Conservation (phyloP, 2,329 filamentous ascomycete genomes). For the Dothidotthia symphoricarpi region DNA sequence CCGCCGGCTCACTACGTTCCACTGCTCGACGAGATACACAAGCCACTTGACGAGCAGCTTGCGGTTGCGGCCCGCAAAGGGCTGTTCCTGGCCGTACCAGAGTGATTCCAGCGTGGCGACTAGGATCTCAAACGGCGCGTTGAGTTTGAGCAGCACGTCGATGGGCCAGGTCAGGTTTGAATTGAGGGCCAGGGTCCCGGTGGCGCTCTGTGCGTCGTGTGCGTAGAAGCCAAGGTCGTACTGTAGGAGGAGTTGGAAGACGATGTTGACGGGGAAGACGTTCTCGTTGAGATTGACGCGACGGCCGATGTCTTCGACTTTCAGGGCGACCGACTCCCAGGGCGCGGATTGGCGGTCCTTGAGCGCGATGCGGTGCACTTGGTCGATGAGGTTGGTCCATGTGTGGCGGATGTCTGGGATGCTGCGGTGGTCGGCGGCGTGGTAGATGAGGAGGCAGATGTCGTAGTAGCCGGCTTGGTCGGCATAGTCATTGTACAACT, state of each 20-base stretch:
- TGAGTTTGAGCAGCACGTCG: conserved; percentile 64
- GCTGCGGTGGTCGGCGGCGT: conserved; percentile 87
- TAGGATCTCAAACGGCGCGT: conserved; percentile 60
- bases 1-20: conserved; percentile 59
- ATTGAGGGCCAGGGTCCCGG: conserved; percentile 18
- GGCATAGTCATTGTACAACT: conserved; percentile 92
- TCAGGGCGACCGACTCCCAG: conserved; percentile 67
- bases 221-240: conserved; percentile 52
- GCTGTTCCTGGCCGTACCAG: conserved; percentile 66
- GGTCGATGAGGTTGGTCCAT: conserved; percentile 78
- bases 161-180: conserved; percentile 57
- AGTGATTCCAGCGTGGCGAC: conserved; percentile 63
- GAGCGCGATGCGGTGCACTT: conserved; percentile 55
- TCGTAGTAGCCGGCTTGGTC: conserved; percentile 93
- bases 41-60: conserved; percentile 61
- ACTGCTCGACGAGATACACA: conserved; percentile 59
- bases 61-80: conserved; percentile 59
- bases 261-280: conserved; percentile 53
- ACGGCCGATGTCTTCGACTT: conserved; percentile 57
- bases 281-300: conserved; percentile 57
- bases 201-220: conserved; percentile 35
- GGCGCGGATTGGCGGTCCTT: conserved; percentile 53
- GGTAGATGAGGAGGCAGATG: conserved; percentile 87
- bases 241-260: conserved; percentile 37
- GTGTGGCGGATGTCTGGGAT: conserved; percentile 78